Evolutionary conservation across 1,284 basidiomycete genomes (phyloP), one percentile per base, ranked within the genome.

Genomic region (Caloboletus firmus): DNA sequence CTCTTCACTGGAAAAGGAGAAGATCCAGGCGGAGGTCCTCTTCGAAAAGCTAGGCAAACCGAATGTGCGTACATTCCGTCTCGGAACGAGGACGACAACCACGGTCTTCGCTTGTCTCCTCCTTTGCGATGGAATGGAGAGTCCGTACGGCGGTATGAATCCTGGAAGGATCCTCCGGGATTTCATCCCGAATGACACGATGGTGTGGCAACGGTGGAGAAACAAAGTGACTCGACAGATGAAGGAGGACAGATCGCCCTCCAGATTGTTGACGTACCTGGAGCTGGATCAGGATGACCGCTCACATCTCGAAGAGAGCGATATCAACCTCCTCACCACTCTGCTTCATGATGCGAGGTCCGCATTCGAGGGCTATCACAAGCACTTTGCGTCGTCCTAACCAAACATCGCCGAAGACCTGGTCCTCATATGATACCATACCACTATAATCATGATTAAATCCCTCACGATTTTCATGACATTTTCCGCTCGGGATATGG

Each of bases 1-100:
- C 22, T 69, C 69, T 6, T 71, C 70, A 2, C 41, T 71, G 26
- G 65, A 72, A 50, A 64, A 64, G 39, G 68, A 72, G 35, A 61
- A 58, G 20, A 60, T 72, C 3, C 69, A 71, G 40, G 56, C 49
- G 10, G 37, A 61, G 0, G 37, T 70, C 20, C 52, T 68, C 26
- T 59, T 67, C 50, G 46, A 52, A 26, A 59, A 53, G 34, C 54
- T 66, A 1, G 58, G 61, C 0, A 53, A 24, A 17, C 68, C 58
- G 0, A 22, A 30, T 8, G 54, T 64, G 49, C 62, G 35, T 2
- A 69, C 59, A 32, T 69, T 61, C 54, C 49, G 42, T 36, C 57
- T 71, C 18, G 68, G 57, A 15, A 69, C 62, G 35, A 52, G 70
- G 42, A 66, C 68, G 30, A 52, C 61, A 18, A 62, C 61, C 58